phyloP scores from a whole-genome alignment of 2,329 filamentous ascomycete species.

The Grosmannia penicillata region DNA sequence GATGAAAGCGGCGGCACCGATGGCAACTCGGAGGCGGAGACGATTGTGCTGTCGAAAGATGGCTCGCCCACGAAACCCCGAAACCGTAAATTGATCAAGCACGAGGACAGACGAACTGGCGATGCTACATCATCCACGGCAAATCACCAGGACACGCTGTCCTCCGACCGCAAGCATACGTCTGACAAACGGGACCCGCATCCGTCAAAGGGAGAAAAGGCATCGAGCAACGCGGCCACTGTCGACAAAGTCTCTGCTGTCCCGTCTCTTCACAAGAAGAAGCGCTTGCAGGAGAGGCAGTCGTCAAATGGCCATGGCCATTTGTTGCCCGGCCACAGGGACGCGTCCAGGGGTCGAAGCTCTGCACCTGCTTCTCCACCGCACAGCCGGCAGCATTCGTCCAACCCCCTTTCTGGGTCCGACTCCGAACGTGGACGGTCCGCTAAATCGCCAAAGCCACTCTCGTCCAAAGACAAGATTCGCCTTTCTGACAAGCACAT shows the following conservation, averaged over 20 bases:
- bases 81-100: slow-evolving; percentile 43
- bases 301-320: background rate
- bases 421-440: slow-evolving; percentile 36
- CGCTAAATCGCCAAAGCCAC: slow-evolving; percentile 25
- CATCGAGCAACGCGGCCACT: slow-evolving; percentile 9
- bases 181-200: slow-evolving; percentile 11
- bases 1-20: slow-evolving; percentile 31
- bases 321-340: slow-evolving; percentile 18
- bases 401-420: slow-evolving; percentile 30
- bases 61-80: slow-evolving; percentile 45
- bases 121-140: slow-evolving; percentile 19
- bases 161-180: slow-evolving; percentile 4
- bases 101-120: slow-evolving; percentile 47
- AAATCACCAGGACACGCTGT: background rate
- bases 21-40: slow-evolving; percentile 57
- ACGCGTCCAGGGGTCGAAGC: slow-evolving; percentile 40
- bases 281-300: slow-evolving; percentile 27
- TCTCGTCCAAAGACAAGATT: slow-evolving; percentile 26
- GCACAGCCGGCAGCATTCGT: slow-evolving; percentile 23
- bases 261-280: slow-evolving; percentile 30
- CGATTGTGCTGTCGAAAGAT: slow-evolving; percentile 53
- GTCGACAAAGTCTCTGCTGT: slow-evolving; percentile 10
- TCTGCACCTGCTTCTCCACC: slow-evolving; percentile 42
- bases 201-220: slow-evolving; percentile 4
- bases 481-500: slow-evolving; percentile 29